phyloP scores from a whole-genome alignment of 352 stramenopile genomes.

The Pythium scleroteichum region DNA sequence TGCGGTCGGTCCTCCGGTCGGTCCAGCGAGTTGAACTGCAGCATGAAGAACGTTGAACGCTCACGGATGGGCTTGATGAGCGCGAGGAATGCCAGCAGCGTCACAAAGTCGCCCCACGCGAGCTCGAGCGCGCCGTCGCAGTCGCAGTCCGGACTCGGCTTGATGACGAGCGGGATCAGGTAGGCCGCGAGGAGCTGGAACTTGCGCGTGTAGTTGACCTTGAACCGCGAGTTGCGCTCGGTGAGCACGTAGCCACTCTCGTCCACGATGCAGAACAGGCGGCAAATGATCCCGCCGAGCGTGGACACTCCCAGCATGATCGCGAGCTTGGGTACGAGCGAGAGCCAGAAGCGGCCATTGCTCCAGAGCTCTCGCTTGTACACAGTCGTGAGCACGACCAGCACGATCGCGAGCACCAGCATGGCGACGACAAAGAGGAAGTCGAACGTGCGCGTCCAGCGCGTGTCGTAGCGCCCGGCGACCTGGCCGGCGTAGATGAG shows the following conservation, averaged over 20 bases:
- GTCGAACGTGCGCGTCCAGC: constrained; percentile 84
- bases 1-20: constrained; percentile 80
- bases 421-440: constrained; percentile 79
- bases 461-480: constrained; percentile 78
- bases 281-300: constrained; percentile 71
- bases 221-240: constrained; percentile 81
- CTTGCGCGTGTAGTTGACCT: constrained; percentile 90
- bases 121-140: constrained; percentile 60
- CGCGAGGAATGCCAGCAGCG: constrained; percentile 76
- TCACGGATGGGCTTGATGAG: constrained; percentile 86
- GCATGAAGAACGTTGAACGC: constrained; percentile 82
- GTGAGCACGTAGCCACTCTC: constrained; percentile 86
- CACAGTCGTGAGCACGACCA: constrained; percentile 64
- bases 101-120: constrained; percentile 85
- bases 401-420: constrained; percentile 43
- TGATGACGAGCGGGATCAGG: constrained; percentile 78
- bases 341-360: constrained; percentile 80
- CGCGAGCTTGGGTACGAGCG: constrained; percentile 72
- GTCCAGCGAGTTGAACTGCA: constrained; percentile 89
- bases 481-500: constrained; percentile 83
- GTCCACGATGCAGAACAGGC: constrained; percentile 79
- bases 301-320: constrained; percentile 83
- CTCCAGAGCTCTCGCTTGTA: constrained; percentile 62
- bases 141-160: constrained; percentile 36
- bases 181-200: constrained; percentile 84